Percentiles rank a stretch among this genome's conserved stretches.
These are phyloP conservation scores for Lachancea quebecensis DNA, from an alignment of 805 yeast genomes.

Conservation along the genomic window DNA sequence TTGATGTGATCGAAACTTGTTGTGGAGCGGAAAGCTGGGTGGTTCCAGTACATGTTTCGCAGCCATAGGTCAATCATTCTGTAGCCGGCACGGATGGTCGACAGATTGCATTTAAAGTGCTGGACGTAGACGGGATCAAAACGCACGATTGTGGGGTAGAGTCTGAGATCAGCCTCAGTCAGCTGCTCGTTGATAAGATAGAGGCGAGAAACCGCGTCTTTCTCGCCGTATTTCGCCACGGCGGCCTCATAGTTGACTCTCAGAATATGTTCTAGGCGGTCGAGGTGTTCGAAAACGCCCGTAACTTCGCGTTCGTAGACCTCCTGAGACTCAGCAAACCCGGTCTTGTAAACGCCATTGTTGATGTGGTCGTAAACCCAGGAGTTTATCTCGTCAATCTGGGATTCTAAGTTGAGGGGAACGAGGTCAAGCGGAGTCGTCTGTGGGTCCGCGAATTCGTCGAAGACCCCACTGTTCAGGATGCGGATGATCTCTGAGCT, in stretches of 20 bases:
- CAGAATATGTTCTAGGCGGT: constrained; percentile 60
- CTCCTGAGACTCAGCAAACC: constrained; percentile 80
- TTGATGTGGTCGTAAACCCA: constrained; percentile 83
- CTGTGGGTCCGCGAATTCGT: constrained; percentile 38
- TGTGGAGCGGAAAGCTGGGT: constrained; percentile 66
- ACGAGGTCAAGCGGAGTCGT: constrained; percentile 44
- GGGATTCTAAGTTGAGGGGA: constrained; percentile 45
- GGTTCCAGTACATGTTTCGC: constrained; percentile 72
- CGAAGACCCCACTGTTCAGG: constrained; percentile 67
- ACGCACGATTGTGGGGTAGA: constrained; percentile 80
- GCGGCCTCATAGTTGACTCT: constrained; percentile 35
- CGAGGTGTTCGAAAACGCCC: constrained; percentile 59
- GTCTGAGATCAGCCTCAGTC: constrained; percentile 87
- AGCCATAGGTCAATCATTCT: constrained; percentile 79
- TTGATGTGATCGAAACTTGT: constrained; percentile 89
- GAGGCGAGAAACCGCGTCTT: constrained; percentile 21
- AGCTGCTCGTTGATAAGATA: constrained; percentile 57
- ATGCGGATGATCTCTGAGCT: constrained; percentile 84
- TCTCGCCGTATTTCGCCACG: constrained; percentile 17
- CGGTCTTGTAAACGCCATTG: constrained; percentile 90
- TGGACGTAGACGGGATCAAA: constrained; percentile 92
- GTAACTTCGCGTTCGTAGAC: constrained; percentile 66
- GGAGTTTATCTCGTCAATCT: constrained; percentile 70
- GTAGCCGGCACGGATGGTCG: constrained; percentile 69
- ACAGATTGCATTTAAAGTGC: constrained; percentile 89